Base-by-base conservation (phyloP, 1,284 basidiomycete genomes). In the Moesziomyces sp. region DNA sequence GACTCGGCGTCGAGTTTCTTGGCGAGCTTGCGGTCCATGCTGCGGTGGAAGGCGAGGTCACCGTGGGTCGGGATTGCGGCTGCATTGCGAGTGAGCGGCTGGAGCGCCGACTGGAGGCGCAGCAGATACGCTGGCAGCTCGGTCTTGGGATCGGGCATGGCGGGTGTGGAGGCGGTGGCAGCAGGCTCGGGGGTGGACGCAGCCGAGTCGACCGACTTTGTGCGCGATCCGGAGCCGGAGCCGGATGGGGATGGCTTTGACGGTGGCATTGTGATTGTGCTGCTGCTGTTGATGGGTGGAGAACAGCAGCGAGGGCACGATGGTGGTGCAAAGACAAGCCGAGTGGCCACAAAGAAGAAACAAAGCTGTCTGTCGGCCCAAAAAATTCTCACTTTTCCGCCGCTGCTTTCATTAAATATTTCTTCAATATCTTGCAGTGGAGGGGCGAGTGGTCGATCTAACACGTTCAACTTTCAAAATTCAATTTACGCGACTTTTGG, bases 21-120 rank as follows among this genome's bases (percentile, higher is more conserved):
- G 2, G 90, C 90, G 65, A 96, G 88, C 14, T 86, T 86, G 16
- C 88, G 85, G 84, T 95, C 91, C 70, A 97, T 88, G 3, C 93
- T 92, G 43, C 92, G 89, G 85, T 96, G 91, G 84, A 95, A 96
- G 46, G 87, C 85, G 63, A 96, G 86, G 85, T 95, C 93, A 11
- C 85, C 85, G 58, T 86, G 84, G 18, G 50, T 23, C 2, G 84
- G 80, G 0, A 87, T 85, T 9, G 86, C 79, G 19, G 81, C 75
- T 4, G 80, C 81, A 51, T 71, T 56, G 38, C 67, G 63, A 13
- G 78, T 81, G 38, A 77, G 67, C 9, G 79, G 75, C n/a, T 75
- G 71, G 1, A 81, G 57, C 0, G 64, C 60, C 4, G 69, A 62
- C 51, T 80, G 79, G 10, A 81, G 66, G 9, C 57, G 47, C n/a